phyloP scores from a whole-genome alignment of 176 grass and related monocot genomes.

The Guadua angustifolia region DNA sequence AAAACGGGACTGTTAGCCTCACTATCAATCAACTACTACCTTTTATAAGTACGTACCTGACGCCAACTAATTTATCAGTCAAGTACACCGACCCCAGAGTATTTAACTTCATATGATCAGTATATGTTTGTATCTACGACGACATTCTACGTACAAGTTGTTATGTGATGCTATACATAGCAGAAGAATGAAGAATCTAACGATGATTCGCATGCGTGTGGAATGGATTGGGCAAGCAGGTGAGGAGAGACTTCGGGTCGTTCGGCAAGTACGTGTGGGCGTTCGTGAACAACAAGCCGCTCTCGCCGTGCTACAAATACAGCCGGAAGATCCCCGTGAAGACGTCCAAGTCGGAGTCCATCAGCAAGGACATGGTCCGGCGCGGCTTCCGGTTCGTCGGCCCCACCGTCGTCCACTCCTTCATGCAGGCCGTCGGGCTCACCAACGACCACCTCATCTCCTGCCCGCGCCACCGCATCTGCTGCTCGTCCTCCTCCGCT shows the following conservation, averaged over 20 bases:
- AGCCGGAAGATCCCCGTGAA: constrained; percentile 95
- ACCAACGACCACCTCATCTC: constrained; percentile 97
- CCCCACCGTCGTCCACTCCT: constrained; percentile 88
- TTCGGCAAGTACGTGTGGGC: constrained; percentile 83
- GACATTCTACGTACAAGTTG: constrained; percentile 17
- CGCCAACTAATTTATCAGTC: not conserved
- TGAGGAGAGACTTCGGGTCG: constrained; percentile 62
- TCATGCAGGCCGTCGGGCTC: constrained; percentile 95
- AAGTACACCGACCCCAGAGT: constrained; percentile 23
- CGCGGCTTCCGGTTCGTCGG: constrained; percentile 87
- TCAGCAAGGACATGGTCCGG: constrained; percentile 99
- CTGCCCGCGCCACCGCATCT: constrained; percentile 82
- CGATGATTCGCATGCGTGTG: not conserved
- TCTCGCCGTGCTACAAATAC: constrained; percentile 78
- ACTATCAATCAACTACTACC: constrained; percentile 25
- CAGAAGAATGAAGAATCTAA: not conserved
- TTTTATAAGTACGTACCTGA: not conserved
- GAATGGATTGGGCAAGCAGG: constrained; percentile 41
- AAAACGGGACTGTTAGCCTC: constrained; percentile 37
- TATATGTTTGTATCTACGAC: not conserved
- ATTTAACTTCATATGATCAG: not conserved
- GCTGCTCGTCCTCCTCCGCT: constrained; percentile 33
- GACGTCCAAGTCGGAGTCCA: constrained; percentile 95
- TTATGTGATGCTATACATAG: not conserved
- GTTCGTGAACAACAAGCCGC: constrained; percentile 85